These are phyloP conservation scores for Pseudopithomyces chartarum DNA, from an alignment of 2,329 filamentous ascomycete genomes.

Conservation along the genomic window DNA sequence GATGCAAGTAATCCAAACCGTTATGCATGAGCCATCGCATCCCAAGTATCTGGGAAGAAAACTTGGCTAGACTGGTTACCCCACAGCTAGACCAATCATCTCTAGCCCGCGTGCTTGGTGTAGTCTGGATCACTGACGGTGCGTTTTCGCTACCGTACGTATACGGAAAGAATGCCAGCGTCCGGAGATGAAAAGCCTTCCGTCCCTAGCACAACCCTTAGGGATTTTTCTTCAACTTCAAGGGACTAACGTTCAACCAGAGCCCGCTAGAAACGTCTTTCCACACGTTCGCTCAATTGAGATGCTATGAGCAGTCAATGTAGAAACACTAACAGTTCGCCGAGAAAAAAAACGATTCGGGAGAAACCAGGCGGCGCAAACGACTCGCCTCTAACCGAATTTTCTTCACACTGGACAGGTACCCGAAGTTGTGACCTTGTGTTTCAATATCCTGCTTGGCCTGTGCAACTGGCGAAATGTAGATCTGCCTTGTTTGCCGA, in stretches of 20 bases:
- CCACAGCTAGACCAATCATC: neutral
- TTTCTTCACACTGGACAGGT: neutral
- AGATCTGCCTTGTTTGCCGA: conserved; percentile 6
- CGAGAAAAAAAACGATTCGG: too few species aligned
- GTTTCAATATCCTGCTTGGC: neutral
- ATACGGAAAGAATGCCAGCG: neutral
- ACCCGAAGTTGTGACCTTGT: neutral
- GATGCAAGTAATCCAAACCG: neutral
- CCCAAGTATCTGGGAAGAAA: neutral
- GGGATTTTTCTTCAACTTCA: too few species aligned
- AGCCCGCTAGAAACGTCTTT: too few species aligned
- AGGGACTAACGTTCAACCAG: too few species aligned
- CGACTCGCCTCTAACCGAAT: neutral
- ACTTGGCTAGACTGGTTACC: neutral
- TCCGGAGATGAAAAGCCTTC: neutral
- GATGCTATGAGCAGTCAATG: too few species aligned
- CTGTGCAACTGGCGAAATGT: neutral
- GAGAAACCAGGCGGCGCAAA: too few species aligned
- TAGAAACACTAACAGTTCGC: too few species aligned
- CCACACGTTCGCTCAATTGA: too few species aligned
- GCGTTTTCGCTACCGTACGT: neutral
- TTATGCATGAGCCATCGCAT: neutral
- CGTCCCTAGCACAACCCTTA: too few species aligned
- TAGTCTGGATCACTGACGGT: neutral
- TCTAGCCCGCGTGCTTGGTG: neutral